These are phyloP conservation scores for Prunus davidiana DNA, from an alignment of 306 rosid genomes.

Conservation along the genomic window DNA sequence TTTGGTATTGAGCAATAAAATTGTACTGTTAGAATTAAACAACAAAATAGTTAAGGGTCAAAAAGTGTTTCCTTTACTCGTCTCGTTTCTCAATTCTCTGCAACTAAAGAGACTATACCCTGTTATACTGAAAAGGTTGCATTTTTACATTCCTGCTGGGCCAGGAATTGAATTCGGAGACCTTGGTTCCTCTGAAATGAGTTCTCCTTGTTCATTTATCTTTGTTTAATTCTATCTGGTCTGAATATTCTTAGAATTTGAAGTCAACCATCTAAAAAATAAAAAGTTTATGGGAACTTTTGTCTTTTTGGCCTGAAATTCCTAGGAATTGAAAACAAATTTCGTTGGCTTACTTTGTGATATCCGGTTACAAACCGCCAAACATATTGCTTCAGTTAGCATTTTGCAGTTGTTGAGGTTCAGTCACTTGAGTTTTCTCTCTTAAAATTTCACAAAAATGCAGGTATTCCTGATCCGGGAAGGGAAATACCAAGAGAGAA, in stretches of 20 bases:
- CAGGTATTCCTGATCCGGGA: slow-evolving; percentile 48
- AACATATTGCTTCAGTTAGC: not conserved
- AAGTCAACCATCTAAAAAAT: not conserved
- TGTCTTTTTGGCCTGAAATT: not conserved
- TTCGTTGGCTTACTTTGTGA: not conserved
- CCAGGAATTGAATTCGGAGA: not conserved
- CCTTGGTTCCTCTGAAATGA: not conserved
- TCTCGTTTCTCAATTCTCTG: not conserved
- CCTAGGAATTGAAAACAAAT: not conserved
- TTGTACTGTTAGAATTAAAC: not conserved
- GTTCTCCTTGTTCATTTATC: not conserved
- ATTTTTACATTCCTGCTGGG: not conserved
- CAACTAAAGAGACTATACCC: not conserved
- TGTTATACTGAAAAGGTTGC: not conserved
- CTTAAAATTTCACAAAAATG: slow-evolving; percentile 25
- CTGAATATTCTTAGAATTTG: not conserved
- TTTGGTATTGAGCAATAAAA: not conserved
- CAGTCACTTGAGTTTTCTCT: slow-evolving; percentile 27
- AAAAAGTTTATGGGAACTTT: not conserved
- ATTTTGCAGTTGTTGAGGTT: slow-evolving; percentile 9
- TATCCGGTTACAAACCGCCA: too few species aligned
- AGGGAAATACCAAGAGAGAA: slow-evolving; percentile 44
- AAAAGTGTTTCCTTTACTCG: not conserved
- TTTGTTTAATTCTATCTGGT: not conserved
- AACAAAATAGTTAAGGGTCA: not conserved